phyloP scores from a whole-genome alignment of 345 rosid species.

The Sisymbrium altissimum region DNA sequence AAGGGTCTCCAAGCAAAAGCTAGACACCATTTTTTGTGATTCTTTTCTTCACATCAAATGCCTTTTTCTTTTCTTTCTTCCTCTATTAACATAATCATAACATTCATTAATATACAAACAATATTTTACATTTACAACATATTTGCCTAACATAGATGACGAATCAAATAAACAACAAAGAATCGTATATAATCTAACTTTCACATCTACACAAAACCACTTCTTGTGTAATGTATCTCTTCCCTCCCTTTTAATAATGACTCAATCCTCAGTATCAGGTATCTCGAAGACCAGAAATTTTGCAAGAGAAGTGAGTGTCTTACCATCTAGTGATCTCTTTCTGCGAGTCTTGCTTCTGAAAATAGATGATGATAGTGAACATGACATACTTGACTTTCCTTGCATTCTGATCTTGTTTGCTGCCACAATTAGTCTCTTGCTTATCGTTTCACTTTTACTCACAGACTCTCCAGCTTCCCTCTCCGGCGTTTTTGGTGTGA shows the following conservation, averaged over 20 bases:
- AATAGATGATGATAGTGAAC: constrained; percentile 19
- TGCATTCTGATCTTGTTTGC: constrained; percentile 35
- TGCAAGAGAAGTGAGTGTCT: constrained; percentile 12
- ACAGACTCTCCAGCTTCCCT: background rate
- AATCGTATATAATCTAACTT: background rate
- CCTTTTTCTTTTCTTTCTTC: constrained; percentile 5
- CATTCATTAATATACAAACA: background rate
- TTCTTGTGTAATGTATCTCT: background rate
- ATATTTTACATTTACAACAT: constrained; percentile 3
- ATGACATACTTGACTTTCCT: constrained; percentile 16
- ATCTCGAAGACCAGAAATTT: constrained; percentile 30
- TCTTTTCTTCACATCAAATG: constrained; percentile 16
- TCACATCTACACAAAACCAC: constrained; percentile 3
- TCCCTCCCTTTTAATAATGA: background rate
- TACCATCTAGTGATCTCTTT: constrained; percentile 6
- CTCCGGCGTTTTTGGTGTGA: background rate
- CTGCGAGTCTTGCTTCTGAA: constrained; percentile 11
- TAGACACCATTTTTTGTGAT: constrained; percentile 15
- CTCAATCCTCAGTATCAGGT: constrained; percentile 22
- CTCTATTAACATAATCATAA: background rate
- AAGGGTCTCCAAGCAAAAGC: constrained; percentile 18
- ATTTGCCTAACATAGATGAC: background rate
- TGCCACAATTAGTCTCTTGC: constrained; percentile 26
- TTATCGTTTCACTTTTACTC: background rate
- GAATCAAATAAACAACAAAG: background rate